Base-by-base conservation (phyloP, 345 rosid species). In the Stellera chamaejasme region DNA sequence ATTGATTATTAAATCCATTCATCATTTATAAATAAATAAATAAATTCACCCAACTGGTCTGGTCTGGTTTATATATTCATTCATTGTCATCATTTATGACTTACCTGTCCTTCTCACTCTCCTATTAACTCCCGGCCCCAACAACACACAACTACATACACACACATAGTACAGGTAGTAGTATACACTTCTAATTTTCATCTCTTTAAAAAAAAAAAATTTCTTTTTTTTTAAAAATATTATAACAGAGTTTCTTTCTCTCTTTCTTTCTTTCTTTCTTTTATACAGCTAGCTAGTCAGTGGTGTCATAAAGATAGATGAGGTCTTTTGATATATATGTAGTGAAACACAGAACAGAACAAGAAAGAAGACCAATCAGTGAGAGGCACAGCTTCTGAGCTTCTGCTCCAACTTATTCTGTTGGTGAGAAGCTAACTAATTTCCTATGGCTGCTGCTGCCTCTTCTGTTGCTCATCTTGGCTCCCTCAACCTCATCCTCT, bases 321-420 rank as follows among this genome's bases (percentile, higher is more conserved):
- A 59, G 25, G 48, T 60, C 19, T 23, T 48, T 48, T 36, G 50
- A 43, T 45, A 27, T 45, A 51, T 15, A 62, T 59, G 48, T 66
- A 52, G 13, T 59, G 47, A 44, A 77, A 61, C 82, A 66, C 59
- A 73, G 56, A 71, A 52, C 74, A 19, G 23, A 19, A 19, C 1
- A 19, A 19, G 23, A 19, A 19, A 19, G 23, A 68, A 79, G 84
- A 58, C 87, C 87, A 84, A 64, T 70, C 79, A 64, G 63, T 44
- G 70, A 57, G 44, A 75, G 74, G 81, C 83, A 75, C 76, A 69
- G 44, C 43, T 27, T 3, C 14, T 4, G 43, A 69, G 39, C 43
- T 41, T 3, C 14, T 4, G 43, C 56, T 54, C 13, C 57, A 23
- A 25, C 54, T 32, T 52, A 15, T 16, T 25, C 52, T 46, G 45